A percentile compares a stretch with the other conserved stretches of the same genome.
Conservation (phyloP, 257 asterid genomes). For the Solanum tarapatanum region DNA sequence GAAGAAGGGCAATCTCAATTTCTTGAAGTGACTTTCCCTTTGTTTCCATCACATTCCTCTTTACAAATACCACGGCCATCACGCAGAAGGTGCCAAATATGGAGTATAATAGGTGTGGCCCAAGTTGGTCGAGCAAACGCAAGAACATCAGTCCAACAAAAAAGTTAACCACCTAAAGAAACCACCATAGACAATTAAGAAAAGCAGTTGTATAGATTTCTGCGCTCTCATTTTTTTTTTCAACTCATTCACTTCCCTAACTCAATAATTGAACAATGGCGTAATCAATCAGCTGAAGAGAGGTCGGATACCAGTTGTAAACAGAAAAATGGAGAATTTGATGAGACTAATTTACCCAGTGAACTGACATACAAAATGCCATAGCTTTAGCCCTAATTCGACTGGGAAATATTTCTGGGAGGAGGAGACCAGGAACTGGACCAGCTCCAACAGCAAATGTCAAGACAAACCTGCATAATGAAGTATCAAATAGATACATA, state of each 20-base stretch:
- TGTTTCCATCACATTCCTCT: conserved; percentile 72
- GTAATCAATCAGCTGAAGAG: neutral
- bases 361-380: conserved; percentile 91
- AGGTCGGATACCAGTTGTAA: neutral
- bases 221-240: neutral
- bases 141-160: conserved; percentile 77
- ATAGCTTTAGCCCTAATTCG: conserved; percentile 84
- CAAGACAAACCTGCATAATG: conserved; percentile 58
- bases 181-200: neutral
- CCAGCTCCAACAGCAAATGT: conserved; percentile 92
- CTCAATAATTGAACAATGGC: neutral
- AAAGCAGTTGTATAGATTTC: neutral
- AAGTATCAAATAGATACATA: neutral
- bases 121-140: conserved; percentile 70
- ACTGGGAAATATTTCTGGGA: conserved; percentile 70
- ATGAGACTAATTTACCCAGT: conserved; percentile 58
- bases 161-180: conserved; percentile 59
- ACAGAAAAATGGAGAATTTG: neutral
- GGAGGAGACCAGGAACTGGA: conserved; percentile 82
- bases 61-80: conserved; percentile 63
- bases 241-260: neutral
- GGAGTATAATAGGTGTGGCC: conserved; percentile 60
- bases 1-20: conserved; percentile 83
- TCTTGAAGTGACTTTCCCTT: conserved; percentile 93
- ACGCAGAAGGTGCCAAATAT: conserved; percentile 60